phyloP scores from a whole-genome alignment of 192 early-diverging fungal species.

The Coemansia erecta region DNA sequence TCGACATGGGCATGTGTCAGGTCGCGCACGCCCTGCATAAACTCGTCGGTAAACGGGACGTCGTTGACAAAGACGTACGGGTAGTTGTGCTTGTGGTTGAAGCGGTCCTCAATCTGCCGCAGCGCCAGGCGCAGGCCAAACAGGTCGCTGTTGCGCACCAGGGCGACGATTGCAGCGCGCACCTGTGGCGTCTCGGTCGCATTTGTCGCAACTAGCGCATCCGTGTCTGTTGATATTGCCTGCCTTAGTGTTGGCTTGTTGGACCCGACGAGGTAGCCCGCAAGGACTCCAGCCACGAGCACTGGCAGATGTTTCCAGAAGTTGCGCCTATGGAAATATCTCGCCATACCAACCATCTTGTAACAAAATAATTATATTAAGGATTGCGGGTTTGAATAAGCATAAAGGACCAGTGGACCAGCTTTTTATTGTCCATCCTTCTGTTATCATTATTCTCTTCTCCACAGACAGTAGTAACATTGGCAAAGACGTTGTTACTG shows the following conservation, averaged over 20 bases:
- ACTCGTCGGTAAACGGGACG: slow-evolving; percentile 66
- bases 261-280: slow-evolving; percentile 25
- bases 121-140: slow-evolving; percentile 56
- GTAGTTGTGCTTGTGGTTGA: slow-evolving; percentile 71
- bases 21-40: slow-evolving; percentile 53
- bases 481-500: too few relatives aligned
- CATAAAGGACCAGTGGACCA: too few relatives aligned
- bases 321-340: slow-evolving; percentile 4
- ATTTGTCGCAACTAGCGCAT: not conserved
- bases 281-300: slow-evolving; percentile 18
- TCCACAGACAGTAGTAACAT: too few relatives aligned
- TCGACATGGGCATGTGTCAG: slow-evolving; percentile 26
- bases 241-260: slow-evolving; percentile 4
- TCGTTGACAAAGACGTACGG: slow-evolving; percentile 86
- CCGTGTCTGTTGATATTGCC: not conserved
- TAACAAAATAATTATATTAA: too few relatives aligned
- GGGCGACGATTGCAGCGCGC: slow-evolving; percentile 60
- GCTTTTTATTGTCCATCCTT: too few relatives aligned
- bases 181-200: slow-evolving; percentile 7
- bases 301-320: slow-evolving; percentile 26
- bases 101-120: slow-evolving; percentile 63
- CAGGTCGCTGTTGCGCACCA: slow-evolving; percentile 69
- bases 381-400: too few relatives aligned
- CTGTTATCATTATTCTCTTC: too few relatives aligned
- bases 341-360: not conserved